Base-by-base conservation (phyloP, 768 basidiomycete species). In the Amanita molliuscula region DNA sequence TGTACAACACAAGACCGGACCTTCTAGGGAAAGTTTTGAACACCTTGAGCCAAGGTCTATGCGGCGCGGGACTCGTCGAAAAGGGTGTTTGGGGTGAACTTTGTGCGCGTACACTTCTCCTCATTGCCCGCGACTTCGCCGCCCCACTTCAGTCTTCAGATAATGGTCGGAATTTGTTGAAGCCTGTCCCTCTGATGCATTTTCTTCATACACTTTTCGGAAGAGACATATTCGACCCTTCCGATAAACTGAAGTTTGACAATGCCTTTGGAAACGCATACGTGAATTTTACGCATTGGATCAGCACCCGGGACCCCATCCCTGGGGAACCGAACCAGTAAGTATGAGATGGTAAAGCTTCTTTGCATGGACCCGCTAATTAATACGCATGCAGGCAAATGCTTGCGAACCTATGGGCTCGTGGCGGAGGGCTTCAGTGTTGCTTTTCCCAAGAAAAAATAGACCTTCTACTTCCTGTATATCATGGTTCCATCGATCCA, bases 391-490 rank as follows among this genome's bases (percentile, higher is more conserved):
- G 40, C 28, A 56, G 53, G 20, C 18, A 52, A 46, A 31, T 58
- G 40, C 56, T 56, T 23, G 54, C 47, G 34, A 56, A 58, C 21
- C 50, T 58, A 36, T 58, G 55, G 57, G 53, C 50, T 47, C 57
- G 51, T 49, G 49, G 50, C 5, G 56, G 40, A 8, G 45, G n/a
- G 46, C 51, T 58, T 3, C 57, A 58, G 37, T 56, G 57, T 53
- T 51, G 36, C 51, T 51, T 52, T 43, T 51, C 48, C 33, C 56
- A 56, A 53, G 46, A 46, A 47, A 52, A 53, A 28, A 40, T 56
- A 29, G 54, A 56, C 26, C 29, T 52, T 20, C 48, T 57, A 28
- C 34, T 56, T 28, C n/a, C n/a, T n/a, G n/a, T n/a, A n/a, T n/a
- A n/a, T n/a, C n/a, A n/a, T n/a, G n/a, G n/a, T n/a, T n/a, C n/a